Evolutionary conservation across 1,139 yeast genomes (phyloP).

Genomic region (Pichia kudriavzevii): DNA sequence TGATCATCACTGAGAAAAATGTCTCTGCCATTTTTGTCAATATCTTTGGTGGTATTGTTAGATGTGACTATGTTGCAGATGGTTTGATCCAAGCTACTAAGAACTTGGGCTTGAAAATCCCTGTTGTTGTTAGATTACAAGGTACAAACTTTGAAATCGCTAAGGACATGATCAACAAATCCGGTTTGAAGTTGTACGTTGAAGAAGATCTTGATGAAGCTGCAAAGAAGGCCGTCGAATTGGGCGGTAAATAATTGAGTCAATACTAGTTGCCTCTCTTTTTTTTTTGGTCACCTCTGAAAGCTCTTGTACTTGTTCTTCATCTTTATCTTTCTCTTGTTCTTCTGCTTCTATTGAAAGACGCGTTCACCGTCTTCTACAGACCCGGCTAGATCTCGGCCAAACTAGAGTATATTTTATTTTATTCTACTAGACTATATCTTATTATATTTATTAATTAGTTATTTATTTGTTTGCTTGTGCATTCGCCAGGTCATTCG

Average conservation of each 20-base stretch:
- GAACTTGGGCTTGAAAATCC: slow-evolving; percentile 81
- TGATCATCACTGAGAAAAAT: slow-evolving; percentile 81
- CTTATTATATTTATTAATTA: no score
- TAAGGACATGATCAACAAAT: slow-evolving; percentile 73
- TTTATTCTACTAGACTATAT: background rate
- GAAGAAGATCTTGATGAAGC: slow-evolving; percentile 95
- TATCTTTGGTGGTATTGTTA: slow-evolving; percentile 98
- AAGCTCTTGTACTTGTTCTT: no score
- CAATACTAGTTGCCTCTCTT: no score
- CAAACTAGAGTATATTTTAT: background rate
- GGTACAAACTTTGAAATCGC: slow-evolving; percentile 95
- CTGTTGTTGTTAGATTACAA: slow-evolving; percentile 96
- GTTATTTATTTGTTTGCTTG: no score
- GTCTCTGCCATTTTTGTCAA: slow-evolving; percentile 96
- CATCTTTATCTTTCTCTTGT: no score
- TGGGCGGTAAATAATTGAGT: slow-evolving; percentile 30
- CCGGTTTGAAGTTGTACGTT: slow-evolving; percentile 89
- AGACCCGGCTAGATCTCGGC: no score
- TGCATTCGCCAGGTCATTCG: no score
- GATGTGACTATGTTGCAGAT: slow-evolving; percentile 97
- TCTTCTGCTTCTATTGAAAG: no score
- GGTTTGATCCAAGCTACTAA: slow-evolving; percentile 93
- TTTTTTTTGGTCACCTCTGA: no score
- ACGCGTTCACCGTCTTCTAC: no score
- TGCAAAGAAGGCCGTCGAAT: slow-evolving; percentile 87